phyloP scores from a whole-genome alignment of 2,329 filamentous ascomycete species.

The Didymella glomerata region DNA sequence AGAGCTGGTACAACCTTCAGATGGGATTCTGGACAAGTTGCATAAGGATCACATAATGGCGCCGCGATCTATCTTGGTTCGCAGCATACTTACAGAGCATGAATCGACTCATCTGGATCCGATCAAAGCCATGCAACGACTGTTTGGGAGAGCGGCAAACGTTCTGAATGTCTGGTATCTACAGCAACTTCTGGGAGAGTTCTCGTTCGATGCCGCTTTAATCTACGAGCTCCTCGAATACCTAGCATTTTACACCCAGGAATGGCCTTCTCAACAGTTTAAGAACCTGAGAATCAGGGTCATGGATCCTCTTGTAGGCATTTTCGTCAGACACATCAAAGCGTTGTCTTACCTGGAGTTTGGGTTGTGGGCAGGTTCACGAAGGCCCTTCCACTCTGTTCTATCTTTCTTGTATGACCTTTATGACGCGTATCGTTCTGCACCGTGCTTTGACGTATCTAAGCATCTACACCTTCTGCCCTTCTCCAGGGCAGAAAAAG shows the following conservation, averaged over 20 bases:
- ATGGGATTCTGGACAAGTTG: neutral
- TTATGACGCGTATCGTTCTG: fast-evolving
- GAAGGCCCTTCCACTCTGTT: neutral
- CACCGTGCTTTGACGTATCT: neutral
- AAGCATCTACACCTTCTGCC: neutral
- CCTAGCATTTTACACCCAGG: neutral
- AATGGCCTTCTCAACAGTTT: neutral
- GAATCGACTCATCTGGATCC: neutral
- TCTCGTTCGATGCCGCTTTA: neutral
- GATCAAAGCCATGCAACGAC: neutral
- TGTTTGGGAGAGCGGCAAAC: neutral
- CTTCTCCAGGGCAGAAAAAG: neutral
- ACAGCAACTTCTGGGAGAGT: neutral
- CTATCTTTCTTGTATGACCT: neutral
- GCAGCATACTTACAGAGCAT: neutral
- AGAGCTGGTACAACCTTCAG: neutral
- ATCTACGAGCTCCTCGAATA: neutral
- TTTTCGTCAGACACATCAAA: neutral
- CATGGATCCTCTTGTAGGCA: neutral
- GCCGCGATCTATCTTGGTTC: neutral
- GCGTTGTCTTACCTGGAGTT: neutral
- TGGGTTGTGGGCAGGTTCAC: neutral
- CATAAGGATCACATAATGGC: neutral
- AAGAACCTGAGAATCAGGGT: neutral
- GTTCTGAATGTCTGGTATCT: neutral